Conservation (phyloP, 2,329 filamentous ascomycete genomes). For the Fusarium avenaceum region DNA sequence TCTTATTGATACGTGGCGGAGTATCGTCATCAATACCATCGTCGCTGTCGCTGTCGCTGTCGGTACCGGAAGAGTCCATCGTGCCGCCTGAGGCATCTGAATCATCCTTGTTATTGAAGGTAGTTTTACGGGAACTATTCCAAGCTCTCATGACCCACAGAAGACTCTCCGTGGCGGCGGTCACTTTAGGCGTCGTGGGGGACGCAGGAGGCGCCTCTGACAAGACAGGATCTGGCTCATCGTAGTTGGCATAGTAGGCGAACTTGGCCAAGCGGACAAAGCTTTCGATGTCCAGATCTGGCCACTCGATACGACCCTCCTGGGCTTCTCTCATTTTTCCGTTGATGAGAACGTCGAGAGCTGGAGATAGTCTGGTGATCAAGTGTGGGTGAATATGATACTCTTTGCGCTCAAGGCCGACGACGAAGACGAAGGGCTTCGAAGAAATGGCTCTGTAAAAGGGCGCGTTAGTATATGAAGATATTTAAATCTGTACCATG, state of each 20-base stretch:
- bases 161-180: too few species aligned
- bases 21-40: background rate
- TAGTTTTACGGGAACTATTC: too few species aligned
- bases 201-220: too few species aligned
- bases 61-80: conserved; percentile 8
- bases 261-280: conserved; percentile 49
- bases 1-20: too few species aligned
- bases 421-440: conserved; percentile 46
- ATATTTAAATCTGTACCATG: too few species aligned
- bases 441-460: conserved; percentile 41
- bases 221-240: conserved; percentile 33
- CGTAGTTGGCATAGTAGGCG: conserved; percentile 46
- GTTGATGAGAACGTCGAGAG: conserved; percentile 45
- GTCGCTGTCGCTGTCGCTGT: background rate
- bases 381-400: conserved; percentile 46
- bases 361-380: conserved; percentile 40
- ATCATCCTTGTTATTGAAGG: background rate
- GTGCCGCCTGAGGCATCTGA: background rate
- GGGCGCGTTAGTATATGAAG: background rate
- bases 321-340: conserved; percentile 46
- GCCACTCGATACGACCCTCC: conserved; percentile 46
- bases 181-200: too few species aligned
- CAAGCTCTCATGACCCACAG: too few species aligned
- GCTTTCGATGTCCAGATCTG: conserved; percentile 45
- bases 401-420: conserved; percentile 42